Evolutionary conservation across 108 stramenopile species (phyloP).

Genomic region (Schizochytrium sp.): DNA sequence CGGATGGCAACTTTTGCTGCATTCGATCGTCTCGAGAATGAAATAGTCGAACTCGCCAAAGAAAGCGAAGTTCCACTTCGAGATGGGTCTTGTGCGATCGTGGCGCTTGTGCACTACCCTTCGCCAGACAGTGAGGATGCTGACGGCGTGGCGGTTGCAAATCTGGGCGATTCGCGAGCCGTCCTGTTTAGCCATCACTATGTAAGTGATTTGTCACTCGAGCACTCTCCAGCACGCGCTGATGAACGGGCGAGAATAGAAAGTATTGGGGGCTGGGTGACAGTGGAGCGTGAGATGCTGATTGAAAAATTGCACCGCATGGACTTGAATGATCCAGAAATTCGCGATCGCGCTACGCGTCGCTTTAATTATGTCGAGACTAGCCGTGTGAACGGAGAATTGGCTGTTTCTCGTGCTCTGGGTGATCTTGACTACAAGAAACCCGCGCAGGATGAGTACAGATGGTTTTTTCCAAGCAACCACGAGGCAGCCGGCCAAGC

Average conservation of each 20-base stretch:
- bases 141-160: slow-evolving; percentile 38
- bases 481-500: background rate
- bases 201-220: background rate
- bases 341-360: slow-evolving; percentile 13
- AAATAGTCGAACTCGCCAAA: background rate
- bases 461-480: slow-evolving; percentile 10
- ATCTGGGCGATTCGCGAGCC: slow-evolving; percentile 47
- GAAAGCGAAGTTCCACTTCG: background rate
- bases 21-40: slow-evolving; percentile 14
- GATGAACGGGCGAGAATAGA: slow-evolving; percentile 53
- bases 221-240: slow-evolving; percentile 23
- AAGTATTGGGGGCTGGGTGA: slow-evolving; percentile 63
- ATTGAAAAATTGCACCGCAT: slow-evolving; percentile 38
- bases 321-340: slow-evolving; percentile 17
- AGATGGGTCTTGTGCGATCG: slow-evolving; percentile 36
- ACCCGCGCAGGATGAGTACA: background rate
- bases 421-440: slow-evolving; percentile 60
- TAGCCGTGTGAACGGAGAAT: slow-evolving; percentile 59
- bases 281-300: slow-evolving; percentile 40
- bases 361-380: slow-evolving; percentile 37
- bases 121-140: background rate
- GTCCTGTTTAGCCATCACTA: slow-evolving; percentile 10
- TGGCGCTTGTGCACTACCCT: slow-evolving; percentile 10
- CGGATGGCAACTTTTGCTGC: background rate
- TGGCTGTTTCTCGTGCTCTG: slow-evolving; percentile 59